Conservation (phyloP, 164 flowering plant genomes). For the Nelumbo lutea region DNA sequence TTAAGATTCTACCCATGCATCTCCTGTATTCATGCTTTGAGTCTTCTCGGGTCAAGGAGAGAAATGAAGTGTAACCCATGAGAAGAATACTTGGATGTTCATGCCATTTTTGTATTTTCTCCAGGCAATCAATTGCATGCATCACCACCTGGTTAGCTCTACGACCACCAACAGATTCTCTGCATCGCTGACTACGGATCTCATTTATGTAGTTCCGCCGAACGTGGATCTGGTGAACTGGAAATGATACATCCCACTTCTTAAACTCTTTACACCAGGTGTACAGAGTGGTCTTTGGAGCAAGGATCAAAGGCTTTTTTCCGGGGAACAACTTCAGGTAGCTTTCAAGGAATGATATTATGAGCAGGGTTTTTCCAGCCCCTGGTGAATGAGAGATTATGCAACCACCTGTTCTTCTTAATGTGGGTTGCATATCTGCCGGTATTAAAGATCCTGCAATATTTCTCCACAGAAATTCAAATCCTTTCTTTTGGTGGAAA, state of each 20-base stretch:
- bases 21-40: constrained; percentile 48
- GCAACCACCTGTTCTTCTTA: constrained; percentile 67
- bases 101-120: constrained; percentile 87
- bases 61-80: constrained; percentile 87
- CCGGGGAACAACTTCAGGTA: constrained; percentile 80
- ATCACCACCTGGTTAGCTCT: constrained; percentile 47
- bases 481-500: constrained; percentile 79
- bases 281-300: constrained; percentile 85
- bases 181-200: constrained; percentile 23
- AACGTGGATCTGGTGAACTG: constrained; percentile 75
- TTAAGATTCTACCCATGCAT: constrained; percentile 59
- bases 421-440: constrained; percentile 37
- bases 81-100: constrained; percentile 81
- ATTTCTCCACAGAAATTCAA: constrained; percentile 86
- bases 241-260: constrained; percentile 81
- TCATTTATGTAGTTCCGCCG: constrained; percentile 43
- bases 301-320: constrained; percentile 76
- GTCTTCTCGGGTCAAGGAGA: constrained; percentile 60
- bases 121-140: constrained; percentile 79
- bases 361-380: constrained; percentile 85
- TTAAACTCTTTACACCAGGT: constrained; percentile 86
- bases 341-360: constrained; percentile 82
- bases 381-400: constrained; percentile 94
- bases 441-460: constrained; percentile 76
- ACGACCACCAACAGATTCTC: constrained; percentile 29